Evolutionary conservation across 352 stramenopile genomes (phyloP).

Genomic region (Detonula confervacea): DNA sequence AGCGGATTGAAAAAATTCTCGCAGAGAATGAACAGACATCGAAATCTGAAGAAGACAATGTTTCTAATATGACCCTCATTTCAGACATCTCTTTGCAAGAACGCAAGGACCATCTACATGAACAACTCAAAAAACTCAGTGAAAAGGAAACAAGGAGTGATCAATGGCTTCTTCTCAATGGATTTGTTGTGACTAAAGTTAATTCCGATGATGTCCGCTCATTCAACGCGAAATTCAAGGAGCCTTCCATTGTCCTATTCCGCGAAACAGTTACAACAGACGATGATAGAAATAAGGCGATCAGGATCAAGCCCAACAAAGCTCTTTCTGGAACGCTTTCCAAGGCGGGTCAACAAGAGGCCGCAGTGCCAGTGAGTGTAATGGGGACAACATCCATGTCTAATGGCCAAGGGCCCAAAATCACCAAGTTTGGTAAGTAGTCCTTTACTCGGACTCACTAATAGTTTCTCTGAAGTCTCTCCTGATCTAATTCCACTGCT

Average conservation of each 20-base stretch:
- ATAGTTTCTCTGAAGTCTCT: not conserved
- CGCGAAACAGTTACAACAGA: conserved; percentile 30
- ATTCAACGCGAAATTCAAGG: conserved; percentile 86
- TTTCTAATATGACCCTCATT: conserved; percentile 39
- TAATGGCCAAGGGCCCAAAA: conserved; percentile 17
- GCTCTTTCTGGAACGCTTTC: conserved; percentile 6
- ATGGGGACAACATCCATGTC: conserved; percentile 54
- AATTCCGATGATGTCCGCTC: conserved; percentile 82
- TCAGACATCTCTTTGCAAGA: conserved; percentile 32
- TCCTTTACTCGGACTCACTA: conserved; percentile 1
- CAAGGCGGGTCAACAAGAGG: not conserved
- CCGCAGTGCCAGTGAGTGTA: conserved; percentile 27
- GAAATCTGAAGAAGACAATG: not conserved
- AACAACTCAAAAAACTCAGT: conserved; percentile 33
- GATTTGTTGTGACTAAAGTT: conserved; percentile 83
- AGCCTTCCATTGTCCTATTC: conserved; percentile 69
- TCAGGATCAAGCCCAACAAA: conserved; percentile 3
- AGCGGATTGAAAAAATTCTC: conserved; percentile 44
- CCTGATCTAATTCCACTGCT: no score
- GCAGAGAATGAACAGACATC: conserved; percentile 33
- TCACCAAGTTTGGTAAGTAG: conserved; percentile 20
- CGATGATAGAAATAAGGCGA: conserved; percentile 10
- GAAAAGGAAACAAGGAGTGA: conserved; percentile 25
- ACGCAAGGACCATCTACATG: conserved; percentile 28
- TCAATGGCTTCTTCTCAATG: conserved; percentile 88